Conservation (phyloP, 2,329 filamentous ascomycete genomes). For the Claviceps digitariae region DNA sequence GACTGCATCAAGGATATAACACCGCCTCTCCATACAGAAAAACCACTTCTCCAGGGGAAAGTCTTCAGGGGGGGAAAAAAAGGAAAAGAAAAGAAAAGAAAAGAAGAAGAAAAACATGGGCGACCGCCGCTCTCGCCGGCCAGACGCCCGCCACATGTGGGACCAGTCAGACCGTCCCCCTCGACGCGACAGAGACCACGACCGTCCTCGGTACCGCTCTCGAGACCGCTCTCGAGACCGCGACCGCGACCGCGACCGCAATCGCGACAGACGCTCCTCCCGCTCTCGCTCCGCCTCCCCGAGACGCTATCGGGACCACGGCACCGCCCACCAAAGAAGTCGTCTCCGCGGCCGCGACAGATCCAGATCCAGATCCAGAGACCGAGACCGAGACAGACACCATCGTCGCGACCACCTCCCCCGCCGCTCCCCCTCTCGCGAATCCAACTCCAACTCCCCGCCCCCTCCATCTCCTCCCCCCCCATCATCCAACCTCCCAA, state of each 20-base stretch:
- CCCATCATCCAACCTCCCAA: slow-evolving; percentile 15
- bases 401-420: slow-evolving; percentile 15
- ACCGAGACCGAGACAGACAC: slow-evolving; percentile 11
- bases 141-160: slow-evolving; percentile 48
- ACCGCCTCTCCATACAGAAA: neutral
- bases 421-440: slow-evolving; percentile 26
- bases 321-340: slow-evolving; percentile 4
- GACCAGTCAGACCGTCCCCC: slow-evolving; percentile 36
- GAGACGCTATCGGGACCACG: slow-evolving; percentile 6
- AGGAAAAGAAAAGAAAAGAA: neutral
- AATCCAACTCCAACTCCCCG: too few relatives aligned
- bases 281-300: slow-evolving; percentile 14
- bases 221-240: slow-evolving; percentile 5
- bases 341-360: slow-evolving; percentile 12
- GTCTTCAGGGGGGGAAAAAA: too few relatives aligned
- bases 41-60: neutral
- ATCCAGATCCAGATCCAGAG: slow-evolving; percentile 10
- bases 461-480: slow-evolving; percentile 6
- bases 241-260: slow-evolving; percentile 5
- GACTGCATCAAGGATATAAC: neutral
- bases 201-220: slow-evolving; percentile 16
- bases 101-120: slow-evolving; percentile 14
- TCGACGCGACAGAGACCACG: slow-evolving; percentile 15
- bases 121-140: slow-evolving; percentile 21
- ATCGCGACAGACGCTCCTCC: slow-evolving; percentile 7